phyloP scores from a whole-genome alignment of 805 yeast genomes.

The Sugiyamaella floridensis region DNA sequence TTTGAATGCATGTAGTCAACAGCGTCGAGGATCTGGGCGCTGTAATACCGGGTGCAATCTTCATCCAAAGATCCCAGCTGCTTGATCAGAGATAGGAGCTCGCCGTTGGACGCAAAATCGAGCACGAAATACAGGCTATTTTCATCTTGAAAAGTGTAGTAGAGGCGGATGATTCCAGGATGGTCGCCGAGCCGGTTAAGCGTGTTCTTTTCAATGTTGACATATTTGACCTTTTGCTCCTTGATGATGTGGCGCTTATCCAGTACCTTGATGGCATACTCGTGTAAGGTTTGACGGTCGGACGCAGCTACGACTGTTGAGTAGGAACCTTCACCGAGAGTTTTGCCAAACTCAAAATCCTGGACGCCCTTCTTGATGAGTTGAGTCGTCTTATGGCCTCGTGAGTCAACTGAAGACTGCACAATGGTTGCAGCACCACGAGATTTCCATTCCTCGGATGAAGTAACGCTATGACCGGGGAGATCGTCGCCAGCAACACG shows the following conservation, averaged over 20 bases:
- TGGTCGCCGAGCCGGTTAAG: constrained; percentile 82
- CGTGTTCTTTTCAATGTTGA: constrained; percentile 88
- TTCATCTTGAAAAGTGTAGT: constrained; percentile 93
- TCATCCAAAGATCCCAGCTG: constrained; percentile 66
- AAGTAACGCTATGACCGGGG: constrained; percentile 1
- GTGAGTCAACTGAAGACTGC: constrained; percentile 37
- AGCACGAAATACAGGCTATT: constrained; percentile 81
- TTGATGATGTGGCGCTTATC: constrained; percentile 89
- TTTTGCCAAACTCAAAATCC: constrained; percentile 83
- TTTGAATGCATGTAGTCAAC: constrained; percentile 79
- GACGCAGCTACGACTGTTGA: constrained; percentile 87
- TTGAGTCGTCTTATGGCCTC: constrained; percentile 47
- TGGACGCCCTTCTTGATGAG: constrained; percentile 52
- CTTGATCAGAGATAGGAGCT: constrained; percentile 65
- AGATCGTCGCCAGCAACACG: neutral
- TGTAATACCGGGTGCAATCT: constrained; percentile 67
- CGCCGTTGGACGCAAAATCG: constrained; percentile 95
- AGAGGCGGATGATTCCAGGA: constrained; percentile 87
- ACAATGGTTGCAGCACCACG: constrained; percentile 54
- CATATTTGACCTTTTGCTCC: constrained; percentile 92
- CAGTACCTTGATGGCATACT: constrained; percentile 85
- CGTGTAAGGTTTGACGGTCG: constrained; percentile 62
- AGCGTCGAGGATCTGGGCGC: constrained; percentile 84
- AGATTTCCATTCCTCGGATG: constrained; percentile 45
- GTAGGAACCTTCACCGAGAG: constrained; percentile 92